Evolutionary conservation across 106 monocot genomes (phyloP), one percentile per base, ranked within the genome.

Genomic region (Acorus gramineus): DNA sequence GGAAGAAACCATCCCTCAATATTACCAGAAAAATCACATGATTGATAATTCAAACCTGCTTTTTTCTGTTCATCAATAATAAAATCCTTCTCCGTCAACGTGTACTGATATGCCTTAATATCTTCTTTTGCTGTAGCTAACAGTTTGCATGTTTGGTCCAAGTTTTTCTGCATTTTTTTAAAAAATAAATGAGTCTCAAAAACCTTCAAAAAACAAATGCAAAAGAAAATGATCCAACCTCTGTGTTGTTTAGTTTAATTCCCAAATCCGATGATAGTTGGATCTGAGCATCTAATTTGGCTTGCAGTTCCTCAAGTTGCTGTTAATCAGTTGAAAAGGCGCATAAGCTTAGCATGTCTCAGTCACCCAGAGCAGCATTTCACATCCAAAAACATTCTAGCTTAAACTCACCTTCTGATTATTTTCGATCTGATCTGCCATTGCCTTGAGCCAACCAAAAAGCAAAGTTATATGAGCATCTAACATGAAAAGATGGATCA

Each of bases 341-440:
- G 8, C 42, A 14, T 46, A 6, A 51, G 47, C 3, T 4, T 61
- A 44, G 28, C 7, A 46, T 57, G 63, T 12, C 4, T 8, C 3
- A 12, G 11, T 4, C 3, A 55, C 2, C 47, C 46, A 43, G 56
- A 46, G 4, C 9, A 11, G 47, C 3, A n/a, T 13, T 42, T 46
- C 6, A 4, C 4, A 2, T 44, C 5, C 50, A 66, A 62, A 54
- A 56, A 54, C 62, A 44, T 61, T 3, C 14, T 12, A 43, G 42
- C 57, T 50, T n/a, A 13, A 58, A 10, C 71, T 57, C 11, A 98
- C 98, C 85, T 89, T 99, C 74, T 89, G 80, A 69, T 86, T 79
- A 46, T 59, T 74, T 71, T 99, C 92, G 66, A 99, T 92, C 71
- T 86, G 82, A 4, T 92, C 92, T 44, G 83, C 52, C 98, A 86